These are phyloP conservation scores for Lodderomyces beijingensis DNA, from an alignment of 1,139 yeast genomes.

Conservation along the genomic window DNA sequence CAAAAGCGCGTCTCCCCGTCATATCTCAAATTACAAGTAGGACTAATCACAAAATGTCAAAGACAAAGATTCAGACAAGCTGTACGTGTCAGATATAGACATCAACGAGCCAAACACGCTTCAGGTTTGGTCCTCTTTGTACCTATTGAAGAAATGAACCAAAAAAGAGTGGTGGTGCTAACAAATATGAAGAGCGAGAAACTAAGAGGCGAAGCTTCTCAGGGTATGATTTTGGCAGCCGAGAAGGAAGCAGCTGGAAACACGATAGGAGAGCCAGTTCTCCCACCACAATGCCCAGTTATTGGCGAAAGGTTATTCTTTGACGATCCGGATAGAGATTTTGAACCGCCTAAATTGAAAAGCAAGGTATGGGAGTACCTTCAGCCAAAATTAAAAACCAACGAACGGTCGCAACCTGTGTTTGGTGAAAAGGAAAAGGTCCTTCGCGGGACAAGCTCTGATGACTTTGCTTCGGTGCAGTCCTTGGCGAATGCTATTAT, in stretches of 20 bases:
- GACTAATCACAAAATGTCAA: constrained; percentile 37
- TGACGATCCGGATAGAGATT: constrained; percentile 14
- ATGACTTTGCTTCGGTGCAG: constrained; percentile 7
- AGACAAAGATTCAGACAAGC: constrained; percentile 50
- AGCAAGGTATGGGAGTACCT: constrained; percentile 32
- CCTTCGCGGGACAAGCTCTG: constrained; percentile 5
- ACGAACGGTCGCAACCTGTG: constrained; percentile 10
- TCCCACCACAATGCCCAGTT: constrained; percentile 27
- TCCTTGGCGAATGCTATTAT: constrained; percentile 6
- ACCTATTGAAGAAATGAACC: constrained; percentile 78
- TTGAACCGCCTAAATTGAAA: constrained; percentile 26
- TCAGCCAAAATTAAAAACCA: constrained; percentile 20
- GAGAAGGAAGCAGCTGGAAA: constrained; percentile 12
- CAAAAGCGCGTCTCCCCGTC: constrained; percentile 24
- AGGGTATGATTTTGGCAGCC: constrained; percentile 60
- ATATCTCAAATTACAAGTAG: constrained; percentile 36
- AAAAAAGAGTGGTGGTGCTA: constrained; percentile 75
- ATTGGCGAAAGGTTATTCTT: constrained; percentile 31
- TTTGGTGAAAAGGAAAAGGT: constrained; percentile 9
- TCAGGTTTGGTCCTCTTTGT: constrained; percentile 69
- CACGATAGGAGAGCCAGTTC: constrained; percentile 30
- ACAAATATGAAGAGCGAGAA: constrained; percentile 88
- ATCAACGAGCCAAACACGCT: constrained; percentile 17
- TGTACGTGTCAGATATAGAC: constrained; percentile 49
- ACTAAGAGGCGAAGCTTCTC: constrained; percentile 67